Percentiles rank a stretch among this genome's conserved stretches.
These are phyloP conservation scores for Pichia cephalocereana DNA, from an alignment of 805 yeast genomes.

Conservation along the genomic window DNA sequence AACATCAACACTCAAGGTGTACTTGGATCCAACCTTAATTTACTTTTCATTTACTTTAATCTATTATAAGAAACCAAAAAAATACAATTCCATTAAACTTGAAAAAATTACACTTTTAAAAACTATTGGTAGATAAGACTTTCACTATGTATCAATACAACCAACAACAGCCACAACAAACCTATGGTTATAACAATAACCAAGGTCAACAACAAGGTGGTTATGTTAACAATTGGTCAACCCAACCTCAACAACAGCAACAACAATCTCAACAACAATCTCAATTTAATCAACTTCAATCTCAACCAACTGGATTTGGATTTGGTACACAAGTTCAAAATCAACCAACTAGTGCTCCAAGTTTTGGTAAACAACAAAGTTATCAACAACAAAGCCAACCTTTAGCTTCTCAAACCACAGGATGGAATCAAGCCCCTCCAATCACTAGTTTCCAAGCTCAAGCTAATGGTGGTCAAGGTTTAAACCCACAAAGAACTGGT, in stretches of 20 bases:
- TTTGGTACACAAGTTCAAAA: slow-evolving; percentile 11
- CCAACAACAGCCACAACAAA: slow-evolving; percentile 16
- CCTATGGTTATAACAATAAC: slow-evolving; percentile 10
- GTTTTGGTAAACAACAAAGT: slow-evolving; percentile 4
- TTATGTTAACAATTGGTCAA: slow-evolving; percentile 16
- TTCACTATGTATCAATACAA: slow-evolving; percentile 19
- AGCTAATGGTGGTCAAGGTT: slow-evolving; percentile 11
- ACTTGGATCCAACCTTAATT: too few species aligned
- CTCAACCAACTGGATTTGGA: slow-evolving; percentile 35
- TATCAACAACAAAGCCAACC: slow-evolving; percentile 6
- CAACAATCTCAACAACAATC: slow-evolving; percentile 19
- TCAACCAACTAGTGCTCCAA: slow-evolving; percentile 19
- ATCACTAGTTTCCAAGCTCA: slow-evolving; percentile 21
- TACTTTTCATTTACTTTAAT: too few species aligned
- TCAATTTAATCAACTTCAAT: slow-evolving; percentile 10
- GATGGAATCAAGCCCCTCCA: slow-evolving; percentile 24
- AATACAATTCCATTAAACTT: too few species aligned
- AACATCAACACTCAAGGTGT: too few species aligned
- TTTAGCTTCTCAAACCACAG: slow-evolving; percentile 31
- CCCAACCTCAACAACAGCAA: slow-evolving; percentile 8
- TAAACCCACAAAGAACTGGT: slow-evolving; percentile 10
- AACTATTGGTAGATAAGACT: too few species aligned
- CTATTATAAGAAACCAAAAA: too few species aligned
- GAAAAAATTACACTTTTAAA: too few species aligned
- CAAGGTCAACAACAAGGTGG: slow-evolving; percentile 18